A percentile compares a stretch with the other conserved stretches of the same genome.
phyloP scores from a whole-genome alignment of 176 grass and related monocot genomes.

The Hyparrhenia diplandra region DNA sequence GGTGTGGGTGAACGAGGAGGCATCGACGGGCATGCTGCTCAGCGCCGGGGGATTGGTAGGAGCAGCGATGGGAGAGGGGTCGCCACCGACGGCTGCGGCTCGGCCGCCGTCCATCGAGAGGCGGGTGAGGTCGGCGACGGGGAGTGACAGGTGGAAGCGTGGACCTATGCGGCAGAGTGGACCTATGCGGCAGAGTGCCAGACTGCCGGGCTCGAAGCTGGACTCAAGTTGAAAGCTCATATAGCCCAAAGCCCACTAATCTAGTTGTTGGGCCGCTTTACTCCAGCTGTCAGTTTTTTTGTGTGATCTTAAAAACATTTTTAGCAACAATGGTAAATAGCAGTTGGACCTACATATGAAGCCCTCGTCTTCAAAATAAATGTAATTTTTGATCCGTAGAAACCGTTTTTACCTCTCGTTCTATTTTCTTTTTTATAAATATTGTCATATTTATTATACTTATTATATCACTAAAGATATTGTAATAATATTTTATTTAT shows the following conservation, averaged over 20 bases:
- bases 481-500: too few species aligned
- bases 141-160: background rate
- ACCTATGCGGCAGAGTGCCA: background rate
- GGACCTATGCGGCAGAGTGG: too few species aligned
- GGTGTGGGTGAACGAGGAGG: slow-evolving; percentile 54
- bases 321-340: background rate
- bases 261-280: background rate
- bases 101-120: slow-evolving; percentile 42
- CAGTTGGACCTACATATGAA: too few species aligned
- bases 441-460: too few species aligned
- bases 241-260: background rate
- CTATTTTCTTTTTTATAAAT: too few species aligned
- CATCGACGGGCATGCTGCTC: background rate
- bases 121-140: background rate
- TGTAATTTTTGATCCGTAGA: too few species aligned
- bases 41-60: background rate
- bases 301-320: too few species aligned
- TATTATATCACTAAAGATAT: too few species aligned
- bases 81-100: background rate
- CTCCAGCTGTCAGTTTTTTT: too few species aligned
- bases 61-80: background rate
- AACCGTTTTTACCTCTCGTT: too few species aligned
- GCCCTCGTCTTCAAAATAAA: too few species aligned
- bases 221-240: background rate
- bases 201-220: background rate